These are phyloP conservation scores for Pisolithus tinctorius DNA, from an alignment of 768 basidiomycete genomes.

Conservation along the genomic window DNA sequence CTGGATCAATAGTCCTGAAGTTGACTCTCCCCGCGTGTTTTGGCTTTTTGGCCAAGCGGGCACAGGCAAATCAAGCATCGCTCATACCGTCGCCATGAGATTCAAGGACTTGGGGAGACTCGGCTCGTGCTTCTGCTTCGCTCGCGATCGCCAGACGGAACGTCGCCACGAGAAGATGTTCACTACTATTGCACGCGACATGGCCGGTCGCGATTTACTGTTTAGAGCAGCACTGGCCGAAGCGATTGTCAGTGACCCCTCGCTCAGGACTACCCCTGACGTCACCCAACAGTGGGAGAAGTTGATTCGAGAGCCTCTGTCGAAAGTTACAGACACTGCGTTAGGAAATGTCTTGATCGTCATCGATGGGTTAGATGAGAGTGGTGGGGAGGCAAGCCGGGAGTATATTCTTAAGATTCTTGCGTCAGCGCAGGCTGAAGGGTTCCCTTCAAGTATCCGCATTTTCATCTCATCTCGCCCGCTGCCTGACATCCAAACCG, in stretches of 20 bases:
- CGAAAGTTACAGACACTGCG: slow-evolving; percentile 1
- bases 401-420: slow-evolving; percentile 9
- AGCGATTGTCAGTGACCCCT: background rate
- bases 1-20: slow-evolving; percentile 15
- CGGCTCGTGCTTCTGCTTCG: slow-evolving; percentile 5
- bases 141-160: slow-evolving; percentile 7
- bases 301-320: slow-evolving; percentile 12
- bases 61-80: slow-evolving; percentile 16
- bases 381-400: slow-evolving; percentile 3
- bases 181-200: slow-evolving; percentile 4
- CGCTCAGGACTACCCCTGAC: background rate
- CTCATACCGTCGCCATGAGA: slow-evolving; percentile 3
- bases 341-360: slow-evolving; percentile 17
- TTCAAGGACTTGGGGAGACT: slow-evolving; percentile 7
- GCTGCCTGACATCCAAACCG: background rate
- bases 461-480: slow-evolving; percentile 6
- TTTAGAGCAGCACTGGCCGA: background rate
- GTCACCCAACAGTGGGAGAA: slow-evolving; percentile 10
- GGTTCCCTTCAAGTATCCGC: background rate
- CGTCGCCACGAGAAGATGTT: slow-evolving; percentile 8
- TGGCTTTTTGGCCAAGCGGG: slow-evolving; percentile 22
- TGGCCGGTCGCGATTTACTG: background rate
- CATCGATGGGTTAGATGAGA: slow-evolving; percentile 21
- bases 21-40: slow-evolving; percentile 5
- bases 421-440: background rate